Conservation (phyloP, 1,139 yeast genomes). For the Nadsonia starkeyi-henricii region DNA sequence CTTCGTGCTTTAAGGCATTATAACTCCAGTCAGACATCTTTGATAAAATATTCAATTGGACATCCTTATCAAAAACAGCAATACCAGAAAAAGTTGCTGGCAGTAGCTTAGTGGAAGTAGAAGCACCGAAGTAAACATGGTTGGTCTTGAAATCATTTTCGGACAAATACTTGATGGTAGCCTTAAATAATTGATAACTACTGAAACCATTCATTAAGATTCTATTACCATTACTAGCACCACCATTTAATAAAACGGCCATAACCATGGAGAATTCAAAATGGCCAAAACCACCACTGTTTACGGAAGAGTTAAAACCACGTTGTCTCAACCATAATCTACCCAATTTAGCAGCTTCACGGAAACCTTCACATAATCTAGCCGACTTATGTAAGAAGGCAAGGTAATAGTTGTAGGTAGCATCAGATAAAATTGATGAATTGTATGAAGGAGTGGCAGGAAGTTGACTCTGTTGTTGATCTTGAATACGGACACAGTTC, state of each 20-base stretch:
- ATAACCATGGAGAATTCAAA: constrained; percentile 75
- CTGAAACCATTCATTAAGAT: constrained; percentile 77
- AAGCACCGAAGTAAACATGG: constrained; percentile 10
- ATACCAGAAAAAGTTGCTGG: constrained; percentile 10
- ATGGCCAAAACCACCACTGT: constrained; percentile 72
- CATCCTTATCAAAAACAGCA: constrained; percentile 51
- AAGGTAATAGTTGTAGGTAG: constrained; percentile 54
- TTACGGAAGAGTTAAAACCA: constrained; percentile 46
- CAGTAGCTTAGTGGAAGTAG: constrained; percentile 7
- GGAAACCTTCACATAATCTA: constrained; percentile 68
- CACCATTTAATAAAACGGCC: constrained; percentile 76
- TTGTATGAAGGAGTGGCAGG: constrained; percentile 83
- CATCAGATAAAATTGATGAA: constrained; percentile 57
- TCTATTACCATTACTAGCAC: constrained; percentile 62
- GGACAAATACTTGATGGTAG: constrained; percentile 68
- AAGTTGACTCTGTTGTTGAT: constrained; percentile 9
- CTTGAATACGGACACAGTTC: constrained; percentile 41
- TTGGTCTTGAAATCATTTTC: constrained; percentile 49
- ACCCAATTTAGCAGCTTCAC: constrained; percentile 79
- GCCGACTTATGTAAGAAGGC: constrained; percentile 64
- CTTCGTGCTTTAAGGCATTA: constrained; percentile 45
- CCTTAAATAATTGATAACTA: constrained; percentile 84
- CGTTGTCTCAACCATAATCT: constrained; percentile 83
- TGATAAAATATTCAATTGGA: constrained; percentile 66
- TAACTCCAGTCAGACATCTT: constrained; percentile 67